These are phyloP conservation scores for Herpetospermum pedunculosum DNA, from an alignment of 306 rosid species.

Conservation along the genomic window DNA sequence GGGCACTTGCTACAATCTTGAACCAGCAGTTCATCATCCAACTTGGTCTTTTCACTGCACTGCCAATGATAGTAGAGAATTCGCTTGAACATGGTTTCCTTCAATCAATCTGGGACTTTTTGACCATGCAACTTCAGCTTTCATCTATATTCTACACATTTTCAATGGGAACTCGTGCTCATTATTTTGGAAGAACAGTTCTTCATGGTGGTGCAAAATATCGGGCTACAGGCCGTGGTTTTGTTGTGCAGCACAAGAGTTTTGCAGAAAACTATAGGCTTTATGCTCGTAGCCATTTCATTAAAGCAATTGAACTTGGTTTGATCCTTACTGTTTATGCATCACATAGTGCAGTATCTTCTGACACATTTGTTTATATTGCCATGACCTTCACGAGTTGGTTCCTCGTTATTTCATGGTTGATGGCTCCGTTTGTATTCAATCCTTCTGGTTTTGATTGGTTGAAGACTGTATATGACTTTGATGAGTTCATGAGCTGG, in stretches of 20 bases:
- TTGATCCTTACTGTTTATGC: conserved; percentile 62
- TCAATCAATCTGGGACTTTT: conserved; percentile 67
- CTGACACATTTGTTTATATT: conserved; percentile 52
- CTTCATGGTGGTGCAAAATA: conserved; percentile 93
- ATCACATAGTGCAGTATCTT: conserved; percentile 44
- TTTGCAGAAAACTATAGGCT: conserved; percentile 89
- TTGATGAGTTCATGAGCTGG: conserved; percentile 78
- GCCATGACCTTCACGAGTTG: conserved; percentile 70
- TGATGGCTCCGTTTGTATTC: conserved; percentile 72
- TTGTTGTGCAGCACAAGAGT: conserved; percentile 73
- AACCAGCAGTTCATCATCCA: conserved; percentile 73
- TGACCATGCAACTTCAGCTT: conserved; percentile 84
- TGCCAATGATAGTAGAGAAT: conserved; percentile 87
- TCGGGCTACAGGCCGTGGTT: conserved; percentile 89
- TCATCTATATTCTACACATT: conserved; percentile 81
- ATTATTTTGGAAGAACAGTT: conserved; percentile 69
- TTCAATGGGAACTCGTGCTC: conserved; percentile 78
- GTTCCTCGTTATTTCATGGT: conserved; percentile 75
- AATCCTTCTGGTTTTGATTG: conserved; percentile 91
- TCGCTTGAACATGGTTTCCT: conserved; percentile 79
- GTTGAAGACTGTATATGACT: conserved; percentile 75
- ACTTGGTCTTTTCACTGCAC: conserved; percentile 73
- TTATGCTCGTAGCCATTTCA: conserved; percentile 83
- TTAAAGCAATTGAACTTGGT: conserved; percentile 82
- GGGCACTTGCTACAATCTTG: conserved; percentile 50